Base-by-base conservation (phyloP, 1,139 yeast genomes). In the Petasospora fabianii region DNA sequence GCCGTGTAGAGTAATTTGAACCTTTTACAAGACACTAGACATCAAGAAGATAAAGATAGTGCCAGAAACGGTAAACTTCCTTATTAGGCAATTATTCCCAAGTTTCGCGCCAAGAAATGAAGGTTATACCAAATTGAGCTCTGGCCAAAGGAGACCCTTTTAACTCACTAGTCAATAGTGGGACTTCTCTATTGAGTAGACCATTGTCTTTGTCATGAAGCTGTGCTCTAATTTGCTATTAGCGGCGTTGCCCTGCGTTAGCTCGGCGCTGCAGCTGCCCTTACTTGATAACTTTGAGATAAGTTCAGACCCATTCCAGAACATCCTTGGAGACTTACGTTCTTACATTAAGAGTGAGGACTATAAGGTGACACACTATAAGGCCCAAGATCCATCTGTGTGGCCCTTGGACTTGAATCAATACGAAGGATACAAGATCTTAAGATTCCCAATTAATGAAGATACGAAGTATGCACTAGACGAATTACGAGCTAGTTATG, bases 401-500 rank as follows among this genome's bases (percentile, higher is more conserved):
- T 66, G 65, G 56, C 80, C 80, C 1, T 61, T 77, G n/a, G 64
- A 74, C 47, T 60, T 77, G 27, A 19, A 49, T 0, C 76, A 73
- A 45, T 83, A 82, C 53, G 59, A 61, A 19, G 68, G 65, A 19
- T 71, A 74, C 28, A 63, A 69, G 34, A 82, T 84, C 12, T 56
- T 81, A 13, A 67, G 90, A 50, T 51, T 73, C 26, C 43, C 29
- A 5, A 54, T 34, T 44, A 35, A 41, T 9, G 29, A 33, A 5
- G 40, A 36, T n/a, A 32, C 35, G 2, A 37, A 42, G 14, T 50
- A 56, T 10, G 40, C 58, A 5, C 42, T 64, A 5, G 44, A 53
- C 12, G 62, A 60, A 37, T 42, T 67, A 27, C 45, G 53, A 17
- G 33, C 22, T 17, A 53, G 50, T 11, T 54, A 49, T 30, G 61